These are phyloP conservation scores for Crithidia thermophila DNA, from an alignment of 208 protist genomes.

Conservation along the genomic window DNA sequence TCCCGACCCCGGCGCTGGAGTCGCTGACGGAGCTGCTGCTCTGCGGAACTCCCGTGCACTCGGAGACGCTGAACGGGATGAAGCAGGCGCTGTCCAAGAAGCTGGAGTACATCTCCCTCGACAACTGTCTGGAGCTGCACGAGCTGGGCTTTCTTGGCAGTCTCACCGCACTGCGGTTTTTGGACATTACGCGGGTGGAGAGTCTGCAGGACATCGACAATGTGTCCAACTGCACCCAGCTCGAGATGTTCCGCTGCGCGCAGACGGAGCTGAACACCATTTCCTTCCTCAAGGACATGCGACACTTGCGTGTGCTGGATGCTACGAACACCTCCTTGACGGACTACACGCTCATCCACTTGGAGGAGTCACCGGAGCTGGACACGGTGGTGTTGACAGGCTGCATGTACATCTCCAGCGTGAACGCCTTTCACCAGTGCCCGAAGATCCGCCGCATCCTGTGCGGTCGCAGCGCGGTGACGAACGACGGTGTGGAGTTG, in stretches of 20 bases:
- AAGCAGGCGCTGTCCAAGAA: constrained; percentile 40
- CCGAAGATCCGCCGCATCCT: constrained; percentile 74
- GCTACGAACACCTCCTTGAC: constrained; percentile 54
- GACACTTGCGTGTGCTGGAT: constrained; percentile 68
- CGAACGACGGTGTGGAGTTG: constrained; percentile 64
- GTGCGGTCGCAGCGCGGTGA: constrained; percentile 66
- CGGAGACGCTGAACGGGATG: constrained; percentile 64
- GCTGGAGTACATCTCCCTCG: constrained; percentile 73
- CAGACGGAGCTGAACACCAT: constrained; percentile 64
- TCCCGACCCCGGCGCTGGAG: constrained; percentile 35
- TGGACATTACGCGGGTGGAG: constrained; percentile 71
- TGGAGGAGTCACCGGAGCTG: constrained; percentile 60
- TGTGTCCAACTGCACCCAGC: constrained; percentile 43
- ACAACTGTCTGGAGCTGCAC: constrained; percentile 54
- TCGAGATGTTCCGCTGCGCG: constrained; percentile 80
- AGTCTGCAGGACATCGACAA: constrained; percentile 58
- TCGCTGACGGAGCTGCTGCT: constrained; percentile 55
- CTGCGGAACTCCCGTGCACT: constrained; percentile 53
- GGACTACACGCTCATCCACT: constrained; percentile 61
- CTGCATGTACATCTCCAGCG: constrained; percentile 70
- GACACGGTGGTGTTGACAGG: constrained; percentile 75
- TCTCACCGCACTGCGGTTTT: constrained; percentile 60
- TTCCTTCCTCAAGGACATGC: constrained; percentile 53
- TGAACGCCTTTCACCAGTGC: constrained; percentile 82
- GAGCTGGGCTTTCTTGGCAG: constrained; percentile 54